phyloP scores from a whole-genome alignment of 202 grass and related monocot genomes.

The Eragrostis tef region DNA sequence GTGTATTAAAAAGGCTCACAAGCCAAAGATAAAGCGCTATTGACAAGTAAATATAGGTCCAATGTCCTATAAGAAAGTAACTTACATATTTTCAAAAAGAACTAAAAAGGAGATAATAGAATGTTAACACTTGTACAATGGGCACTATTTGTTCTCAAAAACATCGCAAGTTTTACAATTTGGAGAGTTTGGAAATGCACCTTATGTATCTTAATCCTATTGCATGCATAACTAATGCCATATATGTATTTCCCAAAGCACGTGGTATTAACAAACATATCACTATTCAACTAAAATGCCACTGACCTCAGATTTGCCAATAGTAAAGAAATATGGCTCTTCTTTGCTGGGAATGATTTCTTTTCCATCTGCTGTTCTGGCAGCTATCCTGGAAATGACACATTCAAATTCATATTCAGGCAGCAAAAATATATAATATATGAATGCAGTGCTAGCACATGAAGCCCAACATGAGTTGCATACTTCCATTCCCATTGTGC shows the following conservation, averaged over 20 bases:
- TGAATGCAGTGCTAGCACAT: slow-evolving; percentile 15
- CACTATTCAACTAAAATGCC: slow-evolving; percentile 15
- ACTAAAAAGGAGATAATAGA: slow-evolving; percentile 16
- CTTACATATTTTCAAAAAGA: neutral
- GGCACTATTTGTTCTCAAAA: slow-evolving; percentile 35
- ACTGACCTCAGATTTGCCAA: slow-evolving; percentile 94
- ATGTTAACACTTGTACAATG: slow-evolving; percentile 9
- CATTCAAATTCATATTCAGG: slow-evolving; percentile 23
- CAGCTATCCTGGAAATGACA: slow-evolving; percentile 71
- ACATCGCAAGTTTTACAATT: neutral
- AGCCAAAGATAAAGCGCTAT: neutral
- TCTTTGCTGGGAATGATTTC: slow-evolving; percentile 61
- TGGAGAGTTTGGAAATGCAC: slow-evolving; percentile 12
- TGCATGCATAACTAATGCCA: slow-evolving; percentile 7
- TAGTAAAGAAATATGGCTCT: slow-evolving; percentile 83
- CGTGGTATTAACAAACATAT: neutral
- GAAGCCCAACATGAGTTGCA: neutral
- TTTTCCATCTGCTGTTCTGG: slow-evolving; percentile 82
- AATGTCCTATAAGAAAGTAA: neutral
- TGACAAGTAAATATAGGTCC: neutral
- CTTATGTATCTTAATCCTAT: slow-evolving; percentile 32
- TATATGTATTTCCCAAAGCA: neutral
- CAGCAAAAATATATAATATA: slow-evolving; percentile 17
- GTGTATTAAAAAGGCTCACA: neutral
- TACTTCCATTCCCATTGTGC: slow-evolving; percentile 33